phyloP scores from a whole-genome alignment of 352 stramenopile species.

The Elongisporangium undulatum region DNA sequence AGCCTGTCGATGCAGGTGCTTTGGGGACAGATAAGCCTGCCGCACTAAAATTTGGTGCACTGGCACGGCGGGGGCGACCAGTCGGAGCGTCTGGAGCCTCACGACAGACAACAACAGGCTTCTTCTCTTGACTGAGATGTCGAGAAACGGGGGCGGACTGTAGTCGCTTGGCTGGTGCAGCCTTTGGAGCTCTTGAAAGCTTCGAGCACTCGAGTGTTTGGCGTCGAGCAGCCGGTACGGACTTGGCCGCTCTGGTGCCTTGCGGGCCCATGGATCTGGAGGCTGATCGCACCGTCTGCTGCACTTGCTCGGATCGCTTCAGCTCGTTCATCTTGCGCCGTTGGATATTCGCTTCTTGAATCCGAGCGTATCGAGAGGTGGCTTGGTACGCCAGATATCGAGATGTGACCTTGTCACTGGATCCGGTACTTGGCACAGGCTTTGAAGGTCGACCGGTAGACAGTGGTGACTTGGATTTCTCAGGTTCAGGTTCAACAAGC shows the following conservation, averaged over 20 bases:
- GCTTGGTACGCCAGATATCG: neutral
- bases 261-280: neutral
- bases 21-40: neutral
- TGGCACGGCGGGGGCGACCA: neutral
- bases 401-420: neutral
- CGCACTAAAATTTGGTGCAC: neutral
- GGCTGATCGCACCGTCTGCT: neutral
- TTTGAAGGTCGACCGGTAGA: neutral
- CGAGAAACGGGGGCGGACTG: neutral
- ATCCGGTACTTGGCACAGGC: neutral
- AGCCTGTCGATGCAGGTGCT: neutral
- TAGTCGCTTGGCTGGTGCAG: neutral
- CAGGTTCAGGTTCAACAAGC: neutral
- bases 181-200: neutral
- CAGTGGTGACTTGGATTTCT: neutral
- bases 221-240: neutral
- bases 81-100: neutral
- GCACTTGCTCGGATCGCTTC: neutral
- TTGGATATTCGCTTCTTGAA: neutral
- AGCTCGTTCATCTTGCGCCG: neutral
- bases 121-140: neutral
- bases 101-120: neutral
- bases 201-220: neutral
- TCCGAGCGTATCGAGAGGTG: neutral
- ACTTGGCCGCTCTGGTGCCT: neutral